Percentiles rank a stretch among this genome's conserved stretches.
phyloP scores from a whole-genome alignment of 495 filamentous ascomycete species.

The Talaromyces adpressus region DNA sequence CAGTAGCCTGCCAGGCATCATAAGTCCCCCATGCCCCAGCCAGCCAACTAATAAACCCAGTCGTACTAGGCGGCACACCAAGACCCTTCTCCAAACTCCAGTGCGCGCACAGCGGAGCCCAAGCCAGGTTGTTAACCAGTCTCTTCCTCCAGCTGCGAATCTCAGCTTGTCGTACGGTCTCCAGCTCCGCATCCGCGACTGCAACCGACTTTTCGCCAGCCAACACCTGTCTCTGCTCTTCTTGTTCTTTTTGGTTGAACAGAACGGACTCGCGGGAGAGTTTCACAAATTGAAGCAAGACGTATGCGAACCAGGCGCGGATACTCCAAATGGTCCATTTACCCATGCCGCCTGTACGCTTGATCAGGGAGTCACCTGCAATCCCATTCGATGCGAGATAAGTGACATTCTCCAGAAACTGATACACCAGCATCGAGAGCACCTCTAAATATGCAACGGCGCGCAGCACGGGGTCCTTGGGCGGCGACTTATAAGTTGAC shows the following conservation, averaged over 20 bases:
- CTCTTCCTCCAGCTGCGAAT: conserved; percentile 37
- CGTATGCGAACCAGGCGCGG: conserved; percentile 72
- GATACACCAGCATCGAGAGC: conserved; percentile 56
- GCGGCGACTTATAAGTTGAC: conserved; percentile 42
- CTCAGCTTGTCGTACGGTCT: conserved; percentile 32
- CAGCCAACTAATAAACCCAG: conserved; percentile 59
- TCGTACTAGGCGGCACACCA: conserved; percentile 58
- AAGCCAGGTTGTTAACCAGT: conserved; percentile 44
- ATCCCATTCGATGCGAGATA: conserved; percentile 64
- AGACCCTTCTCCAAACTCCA: conserved; percentile 74
- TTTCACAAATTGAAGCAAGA: conserved; percentile 65
- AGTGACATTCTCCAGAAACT: conserved; percentile 76
- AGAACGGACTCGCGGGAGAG: conserved; percentile 45
- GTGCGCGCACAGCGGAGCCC: conserved; percentile 63
- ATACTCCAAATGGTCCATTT: conserved; percentile 66
- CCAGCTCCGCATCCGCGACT: conserved; percentile 9
- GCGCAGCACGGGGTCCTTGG: conserved; percentile 35
- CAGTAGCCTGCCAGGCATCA: conserved; percentile 31
- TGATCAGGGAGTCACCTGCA: conserved; percentile 36
- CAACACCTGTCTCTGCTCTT: conserved; percentile 14
- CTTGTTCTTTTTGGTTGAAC: conserved; percentile 22
- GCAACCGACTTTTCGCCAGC: conserved; percentile 20
- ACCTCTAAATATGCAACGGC: conserved; percentile 63
- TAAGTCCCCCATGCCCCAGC: conserved; percentile 37
- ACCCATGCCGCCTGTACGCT: conserved; percentile 48